Evolutionary conservation across 768 basidiomycete genomes (phyloP).

Genomic region (Kwoniella sp.): DNA sequence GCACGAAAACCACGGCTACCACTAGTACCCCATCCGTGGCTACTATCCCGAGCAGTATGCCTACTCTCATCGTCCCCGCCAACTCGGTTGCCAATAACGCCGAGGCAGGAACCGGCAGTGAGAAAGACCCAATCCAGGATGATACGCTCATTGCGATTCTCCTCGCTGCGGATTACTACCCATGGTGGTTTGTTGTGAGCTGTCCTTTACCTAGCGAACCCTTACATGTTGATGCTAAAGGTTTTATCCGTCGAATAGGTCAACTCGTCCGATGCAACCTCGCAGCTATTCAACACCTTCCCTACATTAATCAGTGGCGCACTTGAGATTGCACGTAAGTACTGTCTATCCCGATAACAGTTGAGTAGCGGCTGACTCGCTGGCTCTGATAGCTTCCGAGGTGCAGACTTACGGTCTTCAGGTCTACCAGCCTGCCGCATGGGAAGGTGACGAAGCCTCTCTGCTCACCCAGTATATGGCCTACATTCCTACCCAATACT

Average conservation of each 20-base stretch:
- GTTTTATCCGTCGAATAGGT: too few relatives aligned
- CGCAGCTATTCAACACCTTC: conserved; percentile 75
- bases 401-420: conserved; percentile 66
- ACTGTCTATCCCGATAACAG: conserved; percentile 56
- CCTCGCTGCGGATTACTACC: conserved; percentile 45
- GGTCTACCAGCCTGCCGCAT: conserved; percentile 68
- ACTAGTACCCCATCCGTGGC: conserved; percentile 45
- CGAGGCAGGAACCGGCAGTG: conserved; percentile 31
- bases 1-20: conserved; percentile 19
- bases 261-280: conserved; percentile 62
- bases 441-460: conserved; percentile 60
- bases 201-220: background rate
- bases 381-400: conserved; percentile 33
- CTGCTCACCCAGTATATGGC: conserved; percentile 73
- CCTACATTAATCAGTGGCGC: conserved; percentile 62
- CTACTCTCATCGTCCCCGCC: conserved; percentile 54
- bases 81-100: conserved; percentile 46
- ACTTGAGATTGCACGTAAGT: conserved; percentile 58
- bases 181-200: conserved; percentile 50
- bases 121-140: conserved; percentile 41
- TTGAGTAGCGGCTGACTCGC: conserved; percentile 15
- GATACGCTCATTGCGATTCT: conserved; percentile 49
- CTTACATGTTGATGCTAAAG: too few relatives aligned
- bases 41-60: conserved; percentile 49
- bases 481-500: conserved; percentile 65